Evolutionary conservation across 2,329 filamentous ascomycete species (phyloP).

Genomic region (Trichophyton verrucosum): DNA sequence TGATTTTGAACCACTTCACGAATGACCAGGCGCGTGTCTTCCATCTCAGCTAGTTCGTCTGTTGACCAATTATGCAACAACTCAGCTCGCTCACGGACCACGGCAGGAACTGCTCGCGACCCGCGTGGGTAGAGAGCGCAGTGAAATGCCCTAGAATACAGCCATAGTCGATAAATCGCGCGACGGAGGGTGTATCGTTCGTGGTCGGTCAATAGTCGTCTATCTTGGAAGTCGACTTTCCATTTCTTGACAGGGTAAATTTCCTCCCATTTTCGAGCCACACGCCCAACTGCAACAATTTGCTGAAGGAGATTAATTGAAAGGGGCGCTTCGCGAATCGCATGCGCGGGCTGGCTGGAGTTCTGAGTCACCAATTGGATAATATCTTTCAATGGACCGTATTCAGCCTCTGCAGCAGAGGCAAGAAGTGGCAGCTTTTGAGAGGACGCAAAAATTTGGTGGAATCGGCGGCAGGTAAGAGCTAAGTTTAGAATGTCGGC

Average conservation of each 20-base stretch:
- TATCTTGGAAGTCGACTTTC: slow-evolving; percentile 44
- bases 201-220: slow-evolving; percentile 38
- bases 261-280: slow-evolving; percentile 47
- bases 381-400: slow-evolving; percentile 46
- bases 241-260: slow-evolving; percentile 54
- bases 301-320: slow-evolving; percentile 45
- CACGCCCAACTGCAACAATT: slow-evolving; percentile 40
- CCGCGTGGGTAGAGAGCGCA: slow-evolving; percentile 40
- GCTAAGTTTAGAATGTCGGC: slow-evolving; percentile 43
- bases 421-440: slow-evolving; percentile 45
- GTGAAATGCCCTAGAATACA: slow-evolving; percentile 48
- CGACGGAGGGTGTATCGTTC: slow-evolving; percentile 44
- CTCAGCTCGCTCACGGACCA: slow-evolving; percentile 41
- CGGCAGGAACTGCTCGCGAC: slow-evolving; percentile 34
- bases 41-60: slow-evolving; percentile 45
- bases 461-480: slow-evolving; percentile 43
- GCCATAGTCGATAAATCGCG: slow-evolving; percentile 49
- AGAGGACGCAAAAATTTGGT: slow-evolving; percentile 40
- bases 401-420: slow-evolving; percentile 42
- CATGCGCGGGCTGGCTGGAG: slow-evolving; percentile 45
- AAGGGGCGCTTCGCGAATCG: slow-evolving; percentile 40
- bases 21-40: slow-evolving; percentile 45
- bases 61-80: slow-evolving; percentile 49
- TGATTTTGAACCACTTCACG: slow-evolving; percentile 45
- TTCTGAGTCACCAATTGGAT: slow-evolving; percentile 51